These are phyloP conservation scores for Gymnopilus dilepis DNA, from an alignment of 768 basidiomycete species.

Conservation along the genomic window DNA sequence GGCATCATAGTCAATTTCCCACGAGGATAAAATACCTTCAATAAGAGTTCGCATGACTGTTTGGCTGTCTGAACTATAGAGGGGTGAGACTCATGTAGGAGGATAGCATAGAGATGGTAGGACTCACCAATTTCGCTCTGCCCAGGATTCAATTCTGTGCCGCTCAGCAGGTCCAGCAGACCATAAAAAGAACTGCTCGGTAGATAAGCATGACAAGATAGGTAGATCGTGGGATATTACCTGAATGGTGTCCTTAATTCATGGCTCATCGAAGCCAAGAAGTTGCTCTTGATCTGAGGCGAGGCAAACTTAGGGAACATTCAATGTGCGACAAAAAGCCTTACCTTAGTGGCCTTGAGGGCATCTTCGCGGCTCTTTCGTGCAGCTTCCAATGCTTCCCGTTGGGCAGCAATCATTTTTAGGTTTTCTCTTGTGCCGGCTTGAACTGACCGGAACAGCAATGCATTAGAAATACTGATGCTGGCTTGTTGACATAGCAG, in stretches of 20 bases:
- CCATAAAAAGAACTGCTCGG: slow-evolving; percentile 72
- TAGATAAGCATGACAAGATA: neutral
- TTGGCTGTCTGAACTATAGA: slow-evolving; percentile 73
- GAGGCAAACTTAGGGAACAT: neutral
- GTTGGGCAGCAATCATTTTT: slow-evolving; percentile 77
- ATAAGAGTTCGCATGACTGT: slow-evolving; percentile 74
- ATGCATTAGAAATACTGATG: slow-evolving; percentile 75
- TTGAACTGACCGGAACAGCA: slow-evolving; percentile 78
- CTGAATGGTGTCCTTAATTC: slow-evolving; percentile 81
- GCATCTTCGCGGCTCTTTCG: slow-evolving; percentile 75
- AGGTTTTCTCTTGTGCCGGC: slow-evolving; percentile 75
- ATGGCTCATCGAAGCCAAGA: slow-evolving; percentile 79
- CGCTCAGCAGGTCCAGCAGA: slow-evolving; percentile 72
- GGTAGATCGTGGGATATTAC: slow-evolving; percentile 32
- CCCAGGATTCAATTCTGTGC: slow-evolving; percentile 69
- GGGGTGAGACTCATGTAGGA: neutral
- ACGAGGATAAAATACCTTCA: slow-evolving; percentile 51
- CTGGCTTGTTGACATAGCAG: slow-evolving; percentile 76
- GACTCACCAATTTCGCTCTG: slow-evolving; percentile 69
- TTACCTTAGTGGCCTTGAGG: slow-evolving; percentile 72
- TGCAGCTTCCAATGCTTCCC: slow-evolving; percentile 71
- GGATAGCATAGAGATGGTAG: neutral
- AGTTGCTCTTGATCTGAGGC: slow-evolving; percentile 75
- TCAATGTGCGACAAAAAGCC: slow-evolving; percentile 7
- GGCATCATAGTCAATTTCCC: slow-evolving; percentile 10